A percentile compares a stretch with the other conserved stretches of the same genome.
These are phyloP conservation scores for Lactifluus echinatus DNA, from an alignment of 768 basidiomycete genomes.

Conservation along the genomic window DNA sequence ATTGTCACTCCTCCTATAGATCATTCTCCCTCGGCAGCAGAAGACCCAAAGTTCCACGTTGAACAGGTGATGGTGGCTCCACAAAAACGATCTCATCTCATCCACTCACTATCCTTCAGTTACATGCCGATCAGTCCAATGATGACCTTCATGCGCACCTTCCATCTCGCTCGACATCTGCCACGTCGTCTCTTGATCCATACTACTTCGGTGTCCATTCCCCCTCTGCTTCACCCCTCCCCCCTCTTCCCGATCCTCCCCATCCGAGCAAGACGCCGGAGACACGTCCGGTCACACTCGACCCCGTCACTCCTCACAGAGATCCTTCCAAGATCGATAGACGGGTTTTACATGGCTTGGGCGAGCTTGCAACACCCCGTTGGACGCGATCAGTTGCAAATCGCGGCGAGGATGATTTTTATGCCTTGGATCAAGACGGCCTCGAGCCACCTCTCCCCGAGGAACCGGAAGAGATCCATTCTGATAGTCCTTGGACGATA, in stretches of 20 bases:
- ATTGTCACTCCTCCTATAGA: constrained; percentile 33
- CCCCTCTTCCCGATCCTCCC: constrained; percentile 31
- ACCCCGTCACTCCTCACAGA: constrained; percentile 63
- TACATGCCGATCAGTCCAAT: constrained; percentile 39
- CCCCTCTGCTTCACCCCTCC: constrained; percentile 57
- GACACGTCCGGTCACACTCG: constrained; percentile 33
- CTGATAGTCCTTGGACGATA: constrained; percentile 84
- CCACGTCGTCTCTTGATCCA: constrained; percentile 77
- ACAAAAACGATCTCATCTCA: neutral
- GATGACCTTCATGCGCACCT: constrained; percentile 29
- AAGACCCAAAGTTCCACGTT: constrained; percentile 13
- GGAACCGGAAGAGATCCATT: constrained; percentile 41
- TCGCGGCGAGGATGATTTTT: constrained; percentile 26
- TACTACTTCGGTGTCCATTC: constrained; percentile 77
- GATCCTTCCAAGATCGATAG: constrained; percentile 81
- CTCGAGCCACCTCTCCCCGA: constrained; percentile 25
- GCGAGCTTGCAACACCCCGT: constrained; percentile 92
- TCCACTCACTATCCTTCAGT: constrained; percentile 27
- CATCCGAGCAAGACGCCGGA: constrained; percentile 55
- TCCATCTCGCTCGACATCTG: constrained; percentile 58
- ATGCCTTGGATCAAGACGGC: constrained; percentile 28
- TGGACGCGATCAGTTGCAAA: constrained; percentile 58
- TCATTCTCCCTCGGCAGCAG: constrained; percentile 23
- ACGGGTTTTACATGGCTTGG: constrained; percentile 83
- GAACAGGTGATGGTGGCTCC: constrained; percentile 10